These are phyloP conservation scores for Aspergillus heteromorphus DNA, from an alignment of 495 filamentous ascomycete genomes.

Conservation along the genomic window DNA sequence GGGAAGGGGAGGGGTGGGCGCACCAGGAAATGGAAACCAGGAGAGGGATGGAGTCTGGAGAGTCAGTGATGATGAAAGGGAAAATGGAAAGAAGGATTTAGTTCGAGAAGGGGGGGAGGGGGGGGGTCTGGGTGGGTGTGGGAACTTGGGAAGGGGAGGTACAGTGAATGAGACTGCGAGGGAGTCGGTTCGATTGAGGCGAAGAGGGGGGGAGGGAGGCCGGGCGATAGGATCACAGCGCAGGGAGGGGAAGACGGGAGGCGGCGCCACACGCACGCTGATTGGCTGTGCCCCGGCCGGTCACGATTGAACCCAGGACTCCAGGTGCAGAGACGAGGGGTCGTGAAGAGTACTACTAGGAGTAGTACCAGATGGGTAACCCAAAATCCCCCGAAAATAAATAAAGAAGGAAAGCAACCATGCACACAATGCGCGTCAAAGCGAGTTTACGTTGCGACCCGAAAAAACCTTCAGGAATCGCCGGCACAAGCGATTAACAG, in stretches of 20 bases:
- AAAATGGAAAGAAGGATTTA: slow-evolving; percentile 11
- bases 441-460: too few relatives aligned
- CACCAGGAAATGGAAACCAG: slow-evolving; percentile 8
- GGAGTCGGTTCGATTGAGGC: not conserved
- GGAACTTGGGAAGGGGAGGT: not conserved
- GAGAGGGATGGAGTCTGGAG: slow-evolving; percentile 5
- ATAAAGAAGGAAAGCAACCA: not conserved
- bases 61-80: slow-evolving; percentile 7
- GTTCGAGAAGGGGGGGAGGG: not conserved
- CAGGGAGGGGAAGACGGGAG: not conserved
- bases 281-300: slow-evolving; percentile 9
- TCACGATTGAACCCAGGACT: slow-evolving; percentile 8
- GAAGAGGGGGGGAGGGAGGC: not conserved
- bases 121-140: not conserved
- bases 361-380: too few relatives aligned
- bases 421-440: too few relatives aligned
- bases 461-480: too few relatives aligned
- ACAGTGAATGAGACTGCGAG: too few relatives aligned
- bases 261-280: slow-evolving; percentile 8
- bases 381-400: not conserved
- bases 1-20: slow-evolving; percentile 1
- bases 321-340: not conserved
- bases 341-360: too few relatives aligned
- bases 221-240: slow-evolving; percentile 12
- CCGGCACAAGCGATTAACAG: too few relatives aligned